phyloP scores from a whole-genome alignment of 208 protist genomes.

The Leishmania arabica region DNA sequence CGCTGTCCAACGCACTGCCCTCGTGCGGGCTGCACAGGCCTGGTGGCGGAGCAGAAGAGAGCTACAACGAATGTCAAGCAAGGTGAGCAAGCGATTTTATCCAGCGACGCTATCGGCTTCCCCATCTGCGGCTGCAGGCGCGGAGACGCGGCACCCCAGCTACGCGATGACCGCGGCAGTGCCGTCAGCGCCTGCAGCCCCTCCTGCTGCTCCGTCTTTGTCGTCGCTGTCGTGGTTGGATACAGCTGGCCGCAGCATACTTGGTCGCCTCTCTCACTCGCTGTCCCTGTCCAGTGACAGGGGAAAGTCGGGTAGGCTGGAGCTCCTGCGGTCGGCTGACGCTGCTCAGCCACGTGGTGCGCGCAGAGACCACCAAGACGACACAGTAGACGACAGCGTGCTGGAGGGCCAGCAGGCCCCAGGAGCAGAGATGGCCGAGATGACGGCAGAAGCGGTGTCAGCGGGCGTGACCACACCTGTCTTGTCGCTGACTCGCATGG shows the following conservation, averaged over 20 bases:
- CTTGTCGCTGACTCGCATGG: neutral
- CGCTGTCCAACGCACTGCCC: neutral
- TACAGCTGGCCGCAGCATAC: neutral
- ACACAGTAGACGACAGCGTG: neutral
- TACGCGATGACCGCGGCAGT: too few relatives aligned
- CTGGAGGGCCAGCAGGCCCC: neutral
- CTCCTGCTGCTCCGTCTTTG: neutral
- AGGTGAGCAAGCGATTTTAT: neutral
- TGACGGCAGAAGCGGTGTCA: neutral
- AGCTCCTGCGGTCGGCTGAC: constrained; percentile 4
- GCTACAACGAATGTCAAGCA: neutral
- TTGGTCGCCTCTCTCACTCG: constrained; percentile 17
- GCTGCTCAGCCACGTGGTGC: neutral
- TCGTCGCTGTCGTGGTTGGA: constrained; percentile 11
- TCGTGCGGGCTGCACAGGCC: constrained; percentile 15
- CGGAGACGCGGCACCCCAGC: neutral
- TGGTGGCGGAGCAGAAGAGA: constrained; percentile 19
- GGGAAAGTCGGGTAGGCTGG: neutral
- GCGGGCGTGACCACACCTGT: neutral
- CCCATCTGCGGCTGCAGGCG: neutral
- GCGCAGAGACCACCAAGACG: neutral
- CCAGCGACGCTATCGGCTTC: neutral
- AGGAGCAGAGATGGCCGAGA: neutral
- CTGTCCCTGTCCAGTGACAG: constrained; percentile 18
- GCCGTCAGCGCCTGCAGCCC: neutral